Evolutionary conservation across 2,329 filamentous ascomycete species (phyloP).

Genomic region (Colletotrichum musicola): DNA sequence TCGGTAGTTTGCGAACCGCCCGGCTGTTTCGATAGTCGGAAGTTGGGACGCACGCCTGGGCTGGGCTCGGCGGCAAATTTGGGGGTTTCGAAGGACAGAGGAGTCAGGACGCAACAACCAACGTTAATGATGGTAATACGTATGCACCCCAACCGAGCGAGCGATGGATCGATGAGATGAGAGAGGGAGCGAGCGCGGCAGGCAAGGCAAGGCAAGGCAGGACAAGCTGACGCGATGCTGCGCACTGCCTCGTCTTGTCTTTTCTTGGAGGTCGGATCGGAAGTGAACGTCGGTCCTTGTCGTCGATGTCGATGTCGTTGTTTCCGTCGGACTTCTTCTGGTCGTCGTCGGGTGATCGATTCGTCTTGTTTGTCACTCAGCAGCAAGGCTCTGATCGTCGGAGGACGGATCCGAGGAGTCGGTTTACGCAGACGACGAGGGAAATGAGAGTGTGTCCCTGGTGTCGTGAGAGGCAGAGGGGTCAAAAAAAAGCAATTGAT

Average conservation of each 20-base stretch:
- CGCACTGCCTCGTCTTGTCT: slow-evolving; percentile 15
- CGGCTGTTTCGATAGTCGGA: slow-evolving; percentile 31
- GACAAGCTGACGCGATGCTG: slow-evolving; percentile 21
- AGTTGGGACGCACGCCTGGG: background rate
- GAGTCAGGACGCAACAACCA: too few species aligned
- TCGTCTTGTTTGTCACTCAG: background rate
- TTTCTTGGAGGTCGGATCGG: background rate
- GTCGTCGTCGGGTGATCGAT: background rate
- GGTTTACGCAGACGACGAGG: background rate
- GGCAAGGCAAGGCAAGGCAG: background rate
- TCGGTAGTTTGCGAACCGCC: slow-evolving; percentile 17
- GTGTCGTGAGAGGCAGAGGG: slow-evolving; percentile 13
- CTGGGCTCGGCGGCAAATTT: slow-evolving; percentile 1
- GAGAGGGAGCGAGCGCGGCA: slow-evolving; percentile 7
- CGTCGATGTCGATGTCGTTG: too few species aligned
- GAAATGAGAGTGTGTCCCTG: slow-evolving; percentile 31
- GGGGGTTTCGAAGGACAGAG: background rate
- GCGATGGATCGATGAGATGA: slow-evolving; percentile 10
- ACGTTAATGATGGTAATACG: too few species aligned
- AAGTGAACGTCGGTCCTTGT: background rate
- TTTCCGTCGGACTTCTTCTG: background rate
- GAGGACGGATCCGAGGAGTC: background rate
- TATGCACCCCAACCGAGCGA: slow-evolving; percentile 9
- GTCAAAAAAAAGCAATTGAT: slow-evolving; percentile 7
- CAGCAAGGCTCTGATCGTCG: background rate